A percentile compares a stretch with the other conserved stretches of the same genome.
Evolutionary conservation across 805 yeast genomes (phyloP).

Genomic region (Kurtzmaniella fragi): DNA sequence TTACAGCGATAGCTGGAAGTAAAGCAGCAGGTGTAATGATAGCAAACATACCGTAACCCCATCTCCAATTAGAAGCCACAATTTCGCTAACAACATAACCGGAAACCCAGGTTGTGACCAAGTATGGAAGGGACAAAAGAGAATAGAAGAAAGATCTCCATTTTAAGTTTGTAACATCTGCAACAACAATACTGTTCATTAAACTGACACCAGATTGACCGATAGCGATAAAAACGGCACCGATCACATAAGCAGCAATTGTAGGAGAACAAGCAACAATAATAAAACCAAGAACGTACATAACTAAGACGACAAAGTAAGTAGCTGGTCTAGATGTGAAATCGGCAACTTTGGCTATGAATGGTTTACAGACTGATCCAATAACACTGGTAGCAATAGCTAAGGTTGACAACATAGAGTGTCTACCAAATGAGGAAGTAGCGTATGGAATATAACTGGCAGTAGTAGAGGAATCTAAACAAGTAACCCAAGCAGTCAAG

Average conservation of each 20-base stretch:
- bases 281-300: conserved; percentile 18
- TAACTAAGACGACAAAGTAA: conserved; percentile 11
- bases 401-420: conserved; percentile 17
- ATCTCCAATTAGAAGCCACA: conserved; percentile 40
- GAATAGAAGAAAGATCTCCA: conserved; percentile 18
- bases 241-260: conserved; percentile 18
- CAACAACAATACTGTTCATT: conserved; percentile 14
- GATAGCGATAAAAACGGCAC: conserved; percentile 15
- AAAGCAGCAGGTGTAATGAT: conserved; percentile 39
- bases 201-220: conserved; percentile 17
- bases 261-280: conserved; percentile 15
- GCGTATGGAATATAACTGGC: conserved; percentile 28
- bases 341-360: conserved; percentile 20
- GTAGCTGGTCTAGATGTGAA: conserved; percentile 16
- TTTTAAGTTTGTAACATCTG: conserved; percentile 20
- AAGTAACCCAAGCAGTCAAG: conserved; percentile 18
- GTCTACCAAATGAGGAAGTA: conserved; percentile 15
- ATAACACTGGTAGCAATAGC: conserved; percentile 17
- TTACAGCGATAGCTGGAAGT: conserved; percentile 25
- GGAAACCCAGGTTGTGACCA: conserved; percentile 39
- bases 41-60: conserved; percentile 50
- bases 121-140: conserved; percentile 30
- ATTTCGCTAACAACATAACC: conserved; percentile 33
- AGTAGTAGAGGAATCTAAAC: conserved; percentile 27
- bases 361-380: conserved; percentile 16